Evolutionary conservation across 73 alveolate genomes (phyloP).

Genomic region (Blepharisma stoltei): DNA sequence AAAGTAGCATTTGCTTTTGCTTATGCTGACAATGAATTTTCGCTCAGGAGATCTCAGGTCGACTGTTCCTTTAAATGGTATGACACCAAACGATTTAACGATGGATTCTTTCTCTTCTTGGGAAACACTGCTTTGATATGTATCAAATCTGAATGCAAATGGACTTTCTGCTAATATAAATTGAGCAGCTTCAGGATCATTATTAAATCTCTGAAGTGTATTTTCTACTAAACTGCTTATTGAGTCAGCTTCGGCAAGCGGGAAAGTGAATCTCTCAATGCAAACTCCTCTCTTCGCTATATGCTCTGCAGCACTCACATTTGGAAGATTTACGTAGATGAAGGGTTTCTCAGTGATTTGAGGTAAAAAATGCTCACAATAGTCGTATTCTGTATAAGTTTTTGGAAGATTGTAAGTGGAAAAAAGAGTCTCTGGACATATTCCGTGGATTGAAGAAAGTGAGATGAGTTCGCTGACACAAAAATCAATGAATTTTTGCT

Average conservation of each 20-base stretch:
- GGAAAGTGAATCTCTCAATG: slow-evolving; percentile 46
- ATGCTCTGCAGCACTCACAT: slow-evolving; percentile 33
- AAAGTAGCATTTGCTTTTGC: slow-evolving; percentile 53
- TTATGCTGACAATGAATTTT: slow-evolving; percentile 54
- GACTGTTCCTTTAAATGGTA: slow-evolving; percentile 65
- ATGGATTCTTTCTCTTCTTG: slow-evolving; percentile 55
- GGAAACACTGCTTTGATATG: slow-evolving; percentile 40
- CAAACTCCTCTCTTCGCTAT: slow-evolving; percentile 51
- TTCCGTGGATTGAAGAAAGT: neutral
- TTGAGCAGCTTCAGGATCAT: slow-evolving; percentile 56
- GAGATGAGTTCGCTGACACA: slow-evolving; percentile 8
- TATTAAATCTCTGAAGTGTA: slow-evolving; percentile 33
- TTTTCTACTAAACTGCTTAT: slow-evolving; percentile 29
- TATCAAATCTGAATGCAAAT: slow-evolving; percentile 14
- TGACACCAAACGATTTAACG: slow-evolving; percentile 64
- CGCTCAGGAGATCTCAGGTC: slow-evolving; percentile 82
- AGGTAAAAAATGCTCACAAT: slow-evolving; percentile 5
- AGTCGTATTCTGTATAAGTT: slow-evolving; percentile 29
- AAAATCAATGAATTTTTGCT: neutral
- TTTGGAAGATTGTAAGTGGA: slow-evolving; percentile 11
- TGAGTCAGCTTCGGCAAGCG: slow-evolving; percentile 27
- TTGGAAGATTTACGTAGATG: slow-evolving; percentile 49
- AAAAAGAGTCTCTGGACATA: slow-evolving; percentile 2
- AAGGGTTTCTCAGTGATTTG: slow-evolving; percentile 45
- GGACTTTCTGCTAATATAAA: slow-evolving; percentile 59